Conservation (phyloP, 2,329 filamentous ascomycete species). For the Fusarium praegraminearum region DNA sequence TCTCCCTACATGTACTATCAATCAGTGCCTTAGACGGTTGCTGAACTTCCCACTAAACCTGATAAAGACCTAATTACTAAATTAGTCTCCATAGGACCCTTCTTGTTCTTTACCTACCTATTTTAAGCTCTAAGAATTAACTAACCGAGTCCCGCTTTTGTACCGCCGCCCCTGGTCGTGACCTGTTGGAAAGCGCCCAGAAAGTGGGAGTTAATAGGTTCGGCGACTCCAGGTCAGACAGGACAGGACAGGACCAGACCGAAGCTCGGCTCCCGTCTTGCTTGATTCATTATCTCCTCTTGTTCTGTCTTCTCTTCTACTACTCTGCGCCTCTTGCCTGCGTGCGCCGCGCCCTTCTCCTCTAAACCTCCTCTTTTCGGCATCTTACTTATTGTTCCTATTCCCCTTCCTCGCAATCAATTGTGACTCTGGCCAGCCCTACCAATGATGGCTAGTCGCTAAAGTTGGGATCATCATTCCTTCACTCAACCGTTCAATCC, state of each 20-base stretch:
- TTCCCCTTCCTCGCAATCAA: constrained; percentile 7
- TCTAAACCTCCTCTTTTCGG: background rate
- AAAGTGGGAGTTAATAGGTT: constrained; percentile 26
- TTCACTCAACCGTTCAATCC: constrained; percentile 25
- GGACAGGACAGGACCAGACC: constrained; percentile 6
- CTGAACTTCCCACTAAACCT: background rate
- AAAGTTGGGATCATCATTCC: constrained; percentile 37
- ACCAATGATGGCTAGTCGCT: constrained; percentile 41
- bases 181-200: constrained; percentile 20
- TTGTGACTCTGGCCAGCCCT: constrained; percentile 26
- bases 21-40: background rate
- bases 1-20: background rate
- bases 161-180: constrained; percentile 38
- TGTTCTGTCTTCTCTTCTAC: constrained; percentile 2
- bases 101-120: constrained; percentile 7
- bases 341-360: constrained; percentile 9
- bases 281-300: constrained; percentile 13
- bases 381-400: background rate
- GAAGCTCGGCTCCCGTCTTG: constrained; percentile 29
- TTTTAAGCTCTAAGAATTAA: constrained; percentile 30
- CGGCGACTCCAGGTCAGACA: constrained; percentile 33
- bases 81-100: constrained; percentile 5
- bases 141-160: constrained; percentile 31
- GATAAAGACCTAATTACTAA: constrained; percentile 3
- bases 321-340: constrained; percentile 30